Evolutionary conservation across 2,329 filamentous ascomycete genomes (phyloP), one percentile per base, ranked within the genome.

Genomic region (Fusarium sarcochroum): DNA sequence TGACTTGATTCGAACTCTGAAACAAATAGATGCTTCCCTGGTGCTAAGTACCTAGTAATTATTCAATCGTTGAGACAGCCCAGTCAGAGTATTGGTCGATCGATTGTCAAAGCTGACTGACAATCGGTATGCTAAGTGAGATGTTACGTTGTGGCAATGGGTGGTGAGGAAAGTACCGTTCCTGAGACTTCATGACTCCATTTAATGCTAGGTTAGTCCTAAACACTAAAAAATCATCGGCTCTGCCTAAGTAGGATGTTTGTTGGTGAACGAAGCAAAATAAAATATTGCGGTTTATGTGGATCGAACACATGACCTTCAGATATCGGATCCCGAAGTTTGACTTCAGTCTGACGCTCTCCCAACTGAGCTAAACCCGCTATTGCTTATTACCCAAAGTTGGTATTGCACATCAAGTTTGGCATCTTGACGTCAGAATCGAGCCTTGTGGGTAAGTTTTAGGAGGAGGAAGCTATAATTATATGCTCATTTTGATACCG

Each of bases 321-420:
- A 74, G 72, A 74, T 74, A 54, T 69, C 69, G 60, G 44, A 55
- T 63, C 63, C 63, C 52, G 61, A 74, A 73, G 72, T 73, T 65
- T 59, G 20, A 50, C 58, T 71, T 66, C 60, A 71, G 70, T 63
- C 63, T 64, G 58, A 71, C 72, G 72, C 69, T 74, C 72, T 73
- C 73, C 72, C 73, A 75, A 75, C 73, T 74, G 72, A 75, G 73
- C 72, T 75, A 75, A 75, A 75, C 73, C 73, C 73, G 72, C 73
- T 65, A 5, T 51, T 68, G 27, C 17, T 63, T 67, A 20, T 6
- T 10, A 0, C 0, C 0, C 2, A 4, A 1, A 8, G 6, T 13
- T 5, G 1, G 6, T 20, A 46, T 21, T 11, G 10, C 4, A 7
- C 0, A 0, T 0, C 0, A 63, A 44, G 3, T 23, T 1, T 1